These are phyloP conservation scores for Chamaecyparis obtusa DNA, from an alignment of 75 land plant genomes.

Conservation along the genomic window DNA sequence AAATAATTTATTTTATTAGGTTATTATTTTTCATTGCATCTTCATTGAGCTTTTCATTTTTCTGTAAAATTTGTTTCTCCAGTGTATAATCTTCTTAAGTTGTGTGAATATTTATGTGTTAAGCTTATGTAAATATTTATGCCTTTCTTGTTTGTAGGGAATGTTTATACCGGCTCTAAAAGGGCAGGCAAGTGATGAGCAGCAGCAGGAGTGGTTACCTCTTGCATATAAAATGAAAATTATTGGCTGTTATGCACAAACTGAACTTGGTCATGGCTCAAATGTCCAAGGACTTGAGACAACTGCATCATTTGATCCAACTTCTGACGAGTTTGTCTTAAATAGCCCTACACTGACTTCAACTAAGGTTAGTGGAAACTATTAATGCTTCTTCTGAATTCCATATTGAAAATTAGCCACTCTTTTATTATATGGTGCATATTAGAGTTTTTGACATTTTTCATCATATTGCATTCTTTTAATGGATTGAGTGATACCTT, in stretches of 20 bases:
- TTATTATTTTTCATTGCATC: background rate
- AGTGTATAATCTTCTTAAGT: background rate
- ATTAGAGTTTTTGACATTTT: background rate
- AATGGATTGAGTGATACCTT: background rate
- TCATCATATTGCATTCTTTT: background rate
- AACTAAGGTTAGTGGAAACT: constrained; percentile 66
- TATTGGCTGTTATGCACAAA: constrained; percentile 99
- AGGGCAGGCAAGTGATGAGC: constrained; percentile 96
- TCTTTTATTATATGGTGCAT: background rate
- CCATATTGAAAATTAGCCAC: background rate
- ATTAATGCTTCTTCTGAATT: background rate
- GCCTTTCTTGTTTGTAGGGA: constrained; percentile 46
- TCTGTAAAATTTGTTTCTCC: background rate
- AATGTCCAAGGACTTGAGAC: constrained; percentile 99
- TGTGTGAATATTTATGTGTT: background rate
- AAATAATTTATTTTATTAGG: background rate
- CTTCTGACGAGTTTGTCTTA: constrained; percentile 84
- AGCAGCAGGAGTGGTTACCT: constrained; percentile 91
- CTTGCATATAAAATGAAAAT: constrained; percentile 90
- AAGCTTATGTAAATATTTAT: background rate
- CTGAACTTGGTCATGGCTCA: constrained; percentile 99
- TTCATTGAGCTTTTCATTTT: background rate
- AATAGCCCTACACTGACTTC: constrained; percentile 92
- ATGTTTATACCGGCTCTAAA: constrained; percentile 96
- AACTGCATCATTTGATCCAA: constrained; percentile 90